Evolutionary conservation across 352 stramenopile genomes (phyloP).

Genomic region (Pythium utonaiense): DNA sequence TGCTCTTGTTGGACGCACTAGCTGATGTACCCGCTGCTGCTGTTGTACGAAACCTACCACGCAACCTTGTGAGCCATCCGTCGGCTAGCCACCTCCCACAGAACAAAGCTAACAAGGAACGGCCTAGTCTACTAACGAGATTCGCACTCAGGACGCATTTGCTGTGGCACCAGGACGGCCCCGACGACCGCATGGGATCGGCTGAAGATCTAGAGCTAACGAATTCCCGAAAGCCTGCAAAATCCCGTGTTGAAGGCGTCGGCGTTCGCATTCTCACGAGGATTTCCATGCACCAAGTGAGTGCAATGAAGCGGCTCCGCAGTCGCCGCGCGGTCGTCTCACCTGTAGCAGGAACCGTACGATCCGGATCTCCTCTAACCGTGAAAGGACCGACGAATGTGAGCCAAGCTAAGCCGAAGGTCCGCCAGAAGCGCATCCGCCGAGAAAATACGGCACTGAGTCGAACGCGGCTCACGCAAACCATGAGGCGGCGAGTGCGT

Average conservation of each 20-base stretch:
- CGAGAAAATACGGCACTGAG: conserved; percentile 1
- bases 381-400: background rate
- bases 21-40: conserved; percentile 2
- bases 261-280: conserved; percentile 12
- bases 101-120: background rate
- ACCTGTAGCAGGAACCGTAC: background rate
- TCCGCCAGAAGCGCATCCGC: background rate
- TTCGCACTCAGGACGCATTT: background rate
- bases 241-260: conserved; percentile 8
- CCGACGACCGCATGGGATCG: background rate
- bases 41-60: background rate
- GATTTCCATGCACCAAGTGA: conserved; percentile 17
- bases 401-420: background rate
- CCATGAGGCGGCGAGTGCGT: conserved; percentile 4
- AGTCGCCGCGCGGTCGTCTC: background rate
- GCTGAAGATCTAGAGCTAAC: background rate
- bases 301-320: conserved; percentile 1
- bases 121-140: background rate
- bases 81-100: background rate
- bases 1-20: conserved; percentile 10
- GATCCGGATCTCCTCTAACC: background rate
- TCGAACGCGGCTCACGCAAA: background rate
- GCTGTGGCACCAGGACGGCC: background rate
- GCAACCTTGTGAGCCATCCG: background rate
- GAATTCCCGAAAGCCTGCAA: background rate